phyloP scores from a whole-genome alignment of 805 yeast genomes.

The Saturnispora saitoi region DNA sequence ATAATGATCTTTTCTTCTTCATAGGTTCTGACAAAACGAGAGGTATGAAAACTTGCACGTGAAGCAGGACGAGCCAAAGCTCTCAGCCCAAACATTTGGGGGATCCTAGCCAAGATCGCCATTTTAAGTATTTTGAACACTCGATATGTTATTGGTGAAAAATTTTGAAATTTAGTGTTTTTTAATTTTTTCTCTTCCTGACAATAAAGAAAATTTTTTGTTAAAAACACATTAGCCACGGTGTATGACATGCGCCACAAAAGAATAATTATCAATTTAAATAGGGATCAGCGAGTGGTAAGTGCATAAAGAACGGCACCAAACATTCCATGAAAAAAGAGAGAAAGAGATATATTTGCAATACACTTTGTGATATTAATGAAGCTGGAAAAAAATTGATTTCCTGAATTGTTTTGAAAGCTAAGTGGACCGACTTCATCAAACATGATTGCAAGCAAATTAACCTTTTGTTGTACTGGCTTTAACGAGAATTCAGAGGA shows the following conservation, averaged over 20 bases:
- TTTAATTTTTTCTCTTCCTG: not conserved
- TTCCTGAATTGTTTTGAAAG: too few species aligned
- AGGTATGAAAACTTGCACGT: constrained; percentile 28
- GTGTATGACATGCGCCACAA: too few species aligned
- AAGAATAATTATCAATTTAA: too few species aligned
- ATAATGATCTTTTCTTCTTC: constrained; percentile 68
- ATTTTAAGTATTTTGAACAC: not conserved
- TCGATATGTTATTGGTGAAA: not conserved
- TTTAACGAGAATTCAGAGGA: too few species aligned
- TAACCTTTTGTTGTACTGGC: too few species aligned
- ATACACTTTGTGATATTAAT: not conserved
- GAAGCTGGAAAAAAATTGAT: not conserved
- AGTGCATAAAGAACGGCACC: not conserved
- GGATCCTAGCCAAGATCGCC: constrained; percentile 3
- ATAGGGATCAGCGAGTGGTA: too few species aligned
- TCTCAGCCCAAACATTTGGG: constrained; percentile 5
- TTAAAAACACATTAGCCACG: not conserved
- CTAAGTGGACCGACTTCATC: too few species aligned
- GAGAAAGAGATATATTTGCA: not conserved
- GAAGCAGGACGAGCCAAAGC: constrained; percentile 2
- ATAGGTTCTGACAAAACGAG: constrained; percentile 33
- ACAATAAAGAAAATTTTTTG: not conserved
- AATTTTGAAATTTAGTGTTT: not conserved
- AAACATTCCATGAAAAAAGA: not conserved
- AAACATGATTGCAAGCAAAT: too few species aligned